Conservation (phyloP, 495 filamentous ascomycete species). For the Xylona heveae region DNA sequence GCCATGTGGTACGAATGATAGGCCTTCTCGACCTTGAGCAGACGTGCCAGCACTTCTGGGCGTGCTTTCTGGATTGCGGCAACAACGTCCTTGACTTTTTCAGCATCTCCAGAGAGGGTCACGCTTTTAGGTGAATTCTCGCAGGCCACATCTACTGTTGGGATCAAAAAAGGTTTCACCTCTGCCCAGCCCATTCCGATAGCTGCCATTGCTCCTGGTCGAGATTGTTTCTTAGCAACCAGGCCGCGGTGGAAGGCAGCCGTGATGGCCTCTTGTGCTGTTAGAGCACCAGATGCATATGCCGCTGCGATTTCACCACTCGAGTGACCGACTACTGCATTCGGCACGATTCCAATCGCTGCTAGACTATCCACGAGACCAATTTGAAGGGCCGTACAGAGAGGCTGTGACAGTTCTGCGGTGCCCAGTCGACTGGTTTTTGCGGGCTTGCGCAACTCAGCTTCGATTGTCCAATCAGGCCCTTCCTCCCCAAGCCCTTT, state of each 20-base stretch:
- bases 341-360: constrained; percentile 1
- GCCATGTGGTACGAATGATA: constrained; percentile 21
- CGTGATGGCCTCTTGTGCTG: neutral
- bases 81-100: no score
- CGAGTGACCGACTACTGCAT: constrained; percentile 6
- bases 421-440: neutral
- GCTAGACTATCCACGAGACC: constrained; percentile 5
- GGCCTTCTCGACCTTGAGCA: constrained; percentile 16
- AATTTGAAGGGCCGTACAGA: constrained; percentile 6
- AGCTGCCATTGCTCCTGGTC: no score
- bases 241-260: no score
- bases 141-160: no score
- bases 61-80: neutral
- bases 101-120: constrained; percentile 25
- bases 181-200: no score
- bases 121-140: constrained; percentile 25
- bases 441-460: neutral
- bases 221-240: no score
- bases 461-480: neutral
- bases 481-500: neutral
- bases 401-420: constrained; percentile 3
- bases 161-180: no score
- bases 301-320: constrained; percentile 6
- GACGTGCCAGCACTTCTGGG: constrained; percentile 3
- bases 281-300: neutral